Base-by-base conservation (phyloP, 1,139 yeast genomes). In the Pneumocystis carinii region DNA sequence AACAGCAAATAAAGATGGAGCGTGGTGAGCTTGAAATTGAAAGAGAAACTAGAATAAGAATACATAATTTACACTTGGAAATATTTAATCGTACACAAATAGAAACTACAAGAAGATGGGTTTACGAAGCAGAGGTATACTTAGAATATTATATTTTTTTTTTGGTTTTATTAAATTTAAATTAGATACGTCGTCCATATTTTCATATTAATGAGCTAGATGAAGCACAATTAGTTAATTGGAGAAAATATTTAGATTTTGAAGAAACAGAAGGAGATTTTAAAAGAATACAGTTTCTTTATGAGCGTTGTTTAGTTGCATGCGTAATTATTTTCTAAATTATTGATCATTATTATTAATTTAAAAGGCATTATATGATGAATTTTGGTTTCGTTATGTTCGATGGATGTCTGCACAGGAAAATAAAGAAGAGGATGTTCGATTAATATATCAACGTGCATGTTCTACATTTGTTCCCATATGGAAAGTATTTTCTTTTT, bases 221-320 rank as follows among this genome's bases (percentile, higher is more conserved):
- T 5, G 74, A 72, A 61, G 77, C 78, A 62, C 84, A 86, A 66
- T 68, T 83, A 32, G 77, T 75, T 4, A 75, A 74, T 29, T 88
- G 95, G 95, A 73, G 77, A 12, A 72, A 74, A 39, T 88, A 87
- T 70, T 73, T 87, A 17, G 80, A 80, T 53, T 84, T 77, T 68
- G 76, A 83, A 37, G 86, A 84, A 67, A 68, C 72, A 1, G 70
- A 70, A 36, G 72, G 71, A 7, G 70, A 72, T 55, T 64, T 62
- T 15, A 66, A 64, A 15, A 76, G 77, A 61, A 71, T 80, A 5
- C 72, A 72, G 12, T 75, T 79, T 42, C 70, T 79, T 0, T 87
- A 83, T 69, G 85, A 83, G 67, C 73, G 90, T 64, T 81, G 85
- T 61, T 66, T 74, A 12, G 68, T 70, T 1, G 67, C 73, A 6